These are phyloP conservation scores for Arthrinium phaeospermum DNA, from an alignment of 2,329 filamentous ascomycete species.

Conservation along the genomic window DNA sequence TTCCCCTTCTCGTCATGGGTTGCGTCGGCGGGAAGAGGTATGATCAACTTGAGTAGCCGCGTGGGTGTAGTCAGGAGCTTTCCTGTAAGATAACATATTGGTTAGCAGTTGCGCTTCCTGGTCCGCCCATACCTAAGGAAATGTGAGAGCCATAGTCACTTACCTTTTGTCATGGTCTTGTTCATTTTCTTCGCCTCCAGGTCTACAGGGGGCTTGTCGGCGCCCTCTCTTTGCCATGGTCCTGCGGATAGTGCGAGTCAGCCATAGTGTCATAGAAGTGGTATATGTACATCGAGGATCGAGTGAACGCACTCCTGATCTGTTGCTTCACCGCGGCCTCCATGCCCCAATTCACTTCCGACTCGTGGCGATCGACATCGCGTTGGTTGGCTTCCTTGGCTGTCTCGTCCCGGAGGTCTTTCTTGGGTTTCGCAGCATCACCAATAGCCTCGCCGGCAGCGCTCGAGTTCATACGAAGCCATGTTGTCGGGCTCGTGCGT, in stretches of 20 bases:
- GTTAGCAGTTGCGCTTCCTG: neutral
- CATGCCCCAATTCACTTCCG: constrained; percentile 39
- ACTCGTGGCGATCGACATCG: constrained; percentile 36
- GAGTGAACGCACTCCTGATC: constrained; percentile 43
- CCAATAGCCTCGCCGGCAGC: constrained; percentile 19
- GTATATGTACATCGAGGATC: neutral
- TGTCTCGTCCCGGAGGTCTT: constrained; percentile 30
- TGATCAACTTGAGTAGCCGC: constrained; percentile 72
- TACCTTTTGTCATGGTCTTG: constrained; percentile 68
- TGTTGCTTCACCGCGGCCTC: constrained; percentile 56
- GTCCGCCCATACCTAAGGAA: neutral
- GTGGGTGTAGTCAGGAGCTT: constrained; percentile 75
- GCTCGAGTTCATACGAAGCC: constrained; percentile 23
- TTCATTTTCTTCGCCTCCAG: constrained; percentile 48
- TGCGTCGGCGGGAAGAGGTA: constrained; percentile 63
- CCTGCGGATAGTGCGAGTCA: constrained; percentile 30
- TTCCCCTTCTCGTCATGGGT: constrained; percentile 61
- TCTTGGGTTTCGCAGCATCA: constrained; percentile 25
- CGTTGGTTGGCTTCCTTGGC: constrained; percentile 34
- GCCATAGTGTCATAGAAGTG: neutral
- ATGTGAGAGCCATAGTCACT: constrained; percentile 18
- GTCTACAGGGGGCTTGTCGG: constrained; percentile 61
- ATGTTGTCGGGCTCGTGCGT: constrained; percentile 21
- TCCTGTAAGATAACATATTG: constrained; percentile 47
- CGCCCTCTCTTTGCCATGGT: constrained; percentile 68